Percentiles rank a stretch among this genome's conserved stretches.
Evolutionary conservation across 805 yeast genomes (phyloP).

Genomic region (Yarrowia sp.): DNA sequence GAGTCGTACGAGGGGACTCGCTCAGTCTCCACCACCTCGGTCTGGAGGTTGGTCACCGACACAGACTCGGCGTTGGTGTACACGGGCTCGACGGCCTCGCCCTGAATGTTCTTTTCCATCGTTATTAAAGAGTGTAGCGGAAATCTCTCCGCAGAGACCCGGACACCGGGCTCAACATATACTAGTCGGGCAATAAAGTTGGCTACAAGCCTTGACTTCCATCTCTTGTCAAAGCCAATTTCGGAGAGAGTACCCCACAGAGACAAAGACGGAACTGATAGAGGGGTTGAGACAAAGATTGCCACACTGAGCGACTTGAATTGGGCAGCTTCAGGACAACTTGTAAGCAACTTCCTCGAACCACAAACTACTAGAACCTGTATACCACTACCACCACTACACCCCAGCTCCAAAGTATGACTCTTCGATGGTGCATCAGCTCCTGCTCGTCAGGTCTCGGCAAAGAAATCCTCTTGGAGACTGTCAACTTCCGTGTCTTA

Average conservation of each 20-base stretch:
- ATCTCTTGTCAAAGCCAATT: constrained; percentile 6
- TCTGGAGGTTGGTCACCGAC: background rate
- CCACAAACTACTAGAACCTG: too few species aligned
- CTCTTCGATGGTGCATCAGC: background rate
- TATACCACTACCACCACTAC: too few species aligned
- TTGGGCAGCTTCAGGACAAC: too few species aligned
- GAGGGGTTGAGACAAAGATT: background rate
- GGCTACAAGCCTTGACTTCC: constrained; percentile 8
- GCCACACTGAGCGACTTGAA: too few species aligned
- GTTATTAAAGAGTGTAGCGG: background rate
- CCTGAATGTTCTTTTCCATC: constrained; percentile 15
- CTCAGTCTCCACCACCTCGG: constrained; percentile 10
- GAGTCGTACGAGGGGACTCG: constrained; percentile 14
- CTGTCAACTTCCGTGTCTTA: constrained; percentile 8
- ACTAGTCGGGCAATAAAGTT: background rate
- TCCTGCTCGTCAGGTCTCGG: background rate
- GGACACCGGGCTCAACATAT: constrained; percentile 3
- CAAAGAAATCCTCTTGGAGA: constrained; percentile 8
- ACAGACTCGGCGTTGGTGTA: constrained; percentile 1
- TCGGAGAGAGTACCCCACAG: constrained; percentile 5
- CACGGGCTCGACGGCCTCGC: constrained; percentile 25
- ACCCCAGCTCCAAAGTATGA: background rate
- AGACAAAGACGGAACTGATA: background rate
- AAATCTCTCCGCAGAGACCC: background rate
- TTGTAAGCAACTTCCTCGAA: too few species aligned